Conservation (phyloP, 2,329 filamentous ascomycete species). For the Ophioceras dolichostomum region DNA sequence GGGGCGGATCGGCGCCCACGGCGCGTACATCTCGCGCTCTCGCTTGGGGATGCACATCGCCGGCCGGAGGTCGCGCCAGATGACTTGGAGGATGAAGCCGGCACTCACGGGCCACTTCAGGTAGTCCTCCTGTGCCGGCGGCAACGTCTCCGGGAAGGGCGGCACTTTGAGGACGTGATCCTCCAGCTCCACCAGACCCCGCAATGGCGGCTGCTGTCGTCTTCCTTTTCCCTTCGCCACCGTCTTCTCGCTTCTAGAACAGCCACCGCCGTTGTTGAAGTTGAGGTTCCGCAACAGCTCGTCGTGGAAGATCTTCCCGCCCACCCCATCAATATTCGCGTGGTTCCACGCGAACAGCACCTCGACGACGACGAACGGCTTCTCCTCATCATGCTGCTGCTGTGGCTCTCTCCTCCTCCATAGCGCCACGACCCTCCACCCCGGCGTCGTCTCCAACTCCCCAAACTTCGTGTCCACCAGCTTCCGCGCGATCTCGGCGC, state of each 20-base stretch:
- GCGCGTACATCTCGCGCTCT: constrained; percentile 3
- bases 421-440: constrained; percentile 33
- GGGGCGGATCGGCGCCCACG: constrained; percentile 12
- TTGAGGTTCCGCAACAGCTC: constrained; percentile 30
- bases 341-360: constrained; percentile 39
- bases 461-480: constrained; percentile 6
- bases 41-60: constrained; percentile 16
- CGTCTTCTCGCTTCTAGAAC: too few species aligned
- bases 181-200: constrained; percentile 6
- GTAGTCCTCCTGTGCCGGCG: constrained; percentile 25
- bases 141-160: constrained; percentile 15
- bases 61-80: constrained; percentile 28
- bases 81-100: constrained; percentile 23
- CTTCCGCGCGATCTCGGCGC: constrained; percentile 21
- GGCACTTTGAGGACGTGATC: constrained; percentile 18
- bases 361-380: constrained; percentile 15
- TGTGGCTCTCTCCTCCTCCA: too few species aligned
- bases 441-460: constrained; percentile 15
- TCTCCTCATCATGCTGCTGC: constrained; percentile 8
- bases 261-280: constrained; percentile 3
- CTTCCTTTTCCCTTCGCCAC: too few species aligned
- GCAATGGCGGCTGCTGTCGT: too few species aligned
- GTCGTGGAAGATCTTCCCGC: constrained; percentile 34
- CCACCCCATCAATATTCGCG: constrained; percentile 36
- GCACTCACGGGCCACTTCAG: constrained; percentile 26